Percentiles rank a stretch among this genome's conserved stretches.
phyloP scores from a whole-genome alignment of 1,284 basidiomycete species.

The Takashimella tepidaria region DNA sequence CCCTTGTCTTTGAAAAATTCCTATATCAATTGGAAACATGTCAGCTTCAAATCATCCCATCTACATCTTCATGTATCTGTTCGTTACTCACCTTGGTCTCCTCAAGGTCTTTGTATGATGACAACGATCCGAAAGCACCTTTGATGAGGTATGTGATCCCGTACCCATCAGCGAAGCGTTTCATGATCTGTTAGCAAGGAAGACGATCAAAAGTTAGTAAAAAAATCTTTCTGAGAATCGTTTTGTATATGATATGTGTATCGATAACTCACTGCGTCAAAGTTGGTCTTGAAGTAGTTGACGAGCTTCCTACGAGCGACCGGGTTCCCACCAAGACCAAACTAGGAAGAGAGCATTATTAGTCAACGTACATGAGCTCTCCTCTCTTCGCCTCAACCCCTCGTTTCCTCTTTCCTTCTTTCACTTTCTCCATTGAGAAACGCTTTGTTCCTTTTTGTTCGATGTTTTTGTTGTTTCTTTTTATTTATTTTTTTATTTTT shows the following conservation, averaged over 20 bases:
- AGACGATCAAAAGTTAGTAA: background rate
- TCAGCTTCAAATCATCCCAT: background rate
- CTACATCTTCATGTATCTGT: too few relatives aligned
- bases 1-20: slow-evolving; percentile 60
- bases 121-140: slow-evolving; percentile 60
- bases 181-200: slow-evolving; percentile 54
- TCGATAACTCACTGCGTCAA: slow-evolving; percentile 54
- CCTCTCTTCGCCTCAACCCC: background rate
- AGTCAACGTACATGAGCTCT: background rate
- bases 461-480: too few relatives aligned
- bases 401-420: slow-evolving; percentile 1
- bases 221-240: slow-evolving; percentile 3
- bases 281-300: slow-evolving; percentile 58
- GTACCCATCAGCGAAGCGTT: slow-evolving; percentile 67
- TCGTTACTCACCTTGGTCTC: slow-evolving; percentile 52
- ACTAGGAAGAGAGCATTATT: slow-evolving; percentile 42
- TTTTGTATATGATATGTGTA: background rate
- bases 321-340: slow-evolving; percentile 45
- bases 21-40: slow-evolving; percentile 50
- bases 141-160: slow-evolving; percentile 48
- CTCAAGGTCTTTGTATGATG: slow-evolving; percentile 63
- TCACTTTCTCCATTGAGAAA: background rate
- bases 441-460: too few relatives aligned
- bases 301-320: slow-evolving; percentile 34
- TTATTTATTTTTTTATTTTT: too few relatives aligned